Conservation (phyloP, 192 early-diverging fungal genomes). For the Rhizophagus sp. region DNA sequence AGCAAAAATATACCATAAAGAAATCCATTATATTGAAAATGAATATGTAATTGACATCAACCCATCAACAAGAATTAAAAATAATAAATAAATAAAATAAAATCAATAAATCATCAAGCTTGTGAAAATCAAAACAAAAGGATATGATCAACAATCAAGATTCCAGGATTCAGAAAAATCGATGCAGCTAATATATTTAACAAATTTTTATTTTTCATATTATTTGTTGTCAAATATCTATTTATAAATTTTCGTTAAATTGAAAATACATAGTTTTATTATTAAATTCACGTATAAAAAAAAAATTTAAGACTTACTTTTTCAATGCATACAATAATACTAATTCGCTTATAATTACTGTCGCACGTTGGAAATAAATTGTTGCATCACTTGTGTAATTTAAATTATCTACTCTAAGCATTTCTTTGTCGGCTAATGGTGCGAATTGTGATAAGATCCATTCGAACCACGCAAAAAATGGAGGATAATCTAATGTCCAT, state of each 20-base stretch:
- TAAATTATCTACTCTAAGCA: conserved; percentile 73
- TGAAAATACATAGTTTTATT: background rate
- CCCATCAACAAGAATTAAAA: background rate
- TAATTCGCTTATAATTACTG: conserved; percentile 81
- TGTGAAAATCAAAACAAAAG: conserved; percentile 31
- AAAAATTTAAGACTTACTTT: conserved; percentile 44
- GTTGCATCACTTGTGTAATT: conserved; percentile 65
- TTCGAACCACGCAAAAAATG: conserved; percentile 98
- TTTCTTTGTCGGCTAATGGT: conserved; percentile 60
- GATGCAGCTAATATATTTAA: conserved; percentile 56
- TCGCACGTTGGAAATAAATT: conserved; percentile 81
- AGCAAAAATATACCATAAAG: conserved; percentile 85
- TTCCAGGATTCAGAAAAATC: conserved; percentile 67
- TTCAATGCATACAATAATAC: conserved; percentile 69
- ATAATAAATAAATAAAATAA: background rate
- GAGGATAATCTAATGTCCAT: conserved; percentile 97
- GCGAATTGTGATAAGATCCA: conserved; percentile 67
- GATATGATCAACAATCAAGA: conserved; percentile 89
- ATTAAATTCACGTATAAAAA: background rate
- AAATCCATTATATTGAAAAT: conserved; percentile 98
- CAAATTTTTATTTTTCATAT: conserved; percentile 16
- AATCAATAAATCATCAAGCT: background rate
- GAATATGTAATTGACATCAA: conserved; percentile 48
- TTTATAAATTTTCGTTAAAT: conserved; percentile 3
- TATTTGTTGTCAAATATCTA: conserved; percentile 15